These are phyloP conservation scores for Pseudotsuga menziesii DNA, from an alignment of 75 land plant genomes.

Conservation along the genomic window DNA sequence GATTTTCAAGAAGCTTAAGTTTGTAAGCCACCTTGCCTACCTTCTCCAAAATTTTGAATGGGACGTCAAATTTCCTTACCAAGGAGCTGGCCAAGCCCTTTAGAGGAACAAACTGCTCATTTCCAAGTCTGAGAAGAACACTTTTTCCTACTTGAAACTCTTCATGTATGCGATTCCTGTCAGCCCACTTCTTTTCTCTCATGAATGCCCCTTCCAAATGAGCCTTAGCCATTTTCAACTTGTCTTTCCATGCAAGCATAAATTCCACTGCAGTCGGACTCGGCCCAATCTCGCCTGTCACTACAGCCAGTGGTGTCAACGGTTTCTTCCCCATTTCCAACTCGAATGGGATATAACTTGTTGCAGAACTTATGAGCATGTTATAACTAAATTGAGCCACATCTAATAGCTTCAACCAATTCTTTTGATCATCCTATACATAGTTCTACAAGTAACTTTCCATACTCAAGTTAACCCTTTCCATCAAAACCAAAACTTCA, in stretches of 20 bases:
- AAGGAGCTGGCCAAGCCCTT: not conserved
- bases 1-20: too few relatives aligned
- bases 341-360: not conserved
- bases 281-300: not conserved
- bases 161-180: not conserved
- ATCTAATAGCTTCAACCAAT: not conserved
- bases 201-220: not conserved
- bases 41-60: not conserved
- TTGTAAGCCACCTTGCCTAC: too few relatives aligned
- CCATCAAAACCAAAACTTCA: not conserved
- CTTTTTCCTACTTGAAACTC: not conserved
- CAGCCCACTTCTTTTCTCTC: not conserved
- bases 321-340: not conserved
- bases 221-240: not conserved
- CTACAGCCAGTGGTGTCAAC: not conserved
- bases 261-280: not conserved
- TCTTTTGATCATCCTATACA: not conserved
- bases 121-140: not conserved
- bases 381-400: not conserved
- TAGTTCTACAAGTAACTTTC: not conserved
- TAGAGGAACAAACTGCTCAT: not conserved
- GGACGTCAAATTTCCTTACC: not conserved
- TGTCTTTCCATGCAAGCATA: not conserved
- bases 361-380: not conserved
- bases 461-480: not conserved